These are phyloP conservation scores for Venturia oleaginea DNA, from an alignment of 2,329 filamentous ascomycete species.

Conservation along the genomic window DNA sequence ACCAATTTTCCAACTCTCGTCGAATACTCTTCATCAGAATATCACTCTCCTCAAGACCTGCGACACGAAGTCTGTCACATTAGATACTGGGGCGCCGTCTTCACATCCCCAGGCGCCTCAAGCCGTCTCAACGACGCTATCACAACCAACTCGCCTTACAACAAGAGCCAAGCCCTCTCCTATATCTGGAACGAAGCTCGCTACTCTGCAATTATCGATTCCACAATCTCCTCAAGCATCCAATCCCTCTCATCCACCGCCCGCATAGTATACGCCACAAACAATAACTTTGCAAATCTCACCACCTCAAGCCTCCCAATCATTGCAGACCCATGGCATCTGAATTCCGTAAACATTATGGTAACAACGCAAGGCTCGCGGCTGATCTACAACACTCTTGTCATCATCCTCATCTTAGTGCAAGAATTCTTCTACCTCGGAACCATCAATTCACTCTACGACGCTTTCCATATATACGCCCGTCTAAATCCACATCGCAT, in stretches of 20 bases:
- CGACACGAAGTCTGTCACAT: slow-evolving; percentile 21
- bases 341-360: slow-evolving; percentile 31
- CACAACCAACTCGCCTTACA: slow-evolving; percentile 28
- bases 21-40: slow-evolving; percentile 17
- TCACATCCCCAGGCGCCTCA: slow-evolving; percentile 28
- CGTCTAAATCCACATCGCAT: slow-evolving; percentile 21
- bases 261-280: slow-evolving; percentile 26
- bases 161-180: slow-evolving; percentile 28
- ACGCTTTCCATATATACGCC: slow-evolving; percentile 30
- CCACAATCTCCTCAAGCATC: slow-evolving; percentile 25
- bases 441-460: slow-evolving; percentile 36
- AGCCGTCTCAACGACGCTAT: slow-evolving; percentile 29
- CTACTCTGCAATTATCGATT: slow-evolving; percentile 32
- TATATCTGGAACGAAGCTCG: slow-evolving; percentile 39
- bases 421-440: slow-evolving; percentile 42
- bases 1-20: slow-evolving; percentile 19
- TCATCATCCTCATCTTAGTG: slow-evolving; percentile 37
- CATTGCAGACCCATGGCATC: slow-evolving; percentile 31
- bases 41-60: slow-evolving; percentile 19
- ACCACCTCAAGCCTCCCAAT: slow-evolving; percentile 21
- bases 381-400: slow-evolving; percentile 37
- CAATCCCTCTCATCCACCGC: slow-evolving; percentile 27
- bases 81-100: slow-evolving; percentile 25
- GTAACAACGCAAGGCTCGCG: slow-evolving; percentile 33
- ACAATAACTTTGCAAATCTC: slow-evolving; percentile 18